Evolutionary conservation across 768 basidiomycete species (phyloP), one percentile per base, ranked within the genome.

Genomic region (Hypholoma sublateritium): DNA sequence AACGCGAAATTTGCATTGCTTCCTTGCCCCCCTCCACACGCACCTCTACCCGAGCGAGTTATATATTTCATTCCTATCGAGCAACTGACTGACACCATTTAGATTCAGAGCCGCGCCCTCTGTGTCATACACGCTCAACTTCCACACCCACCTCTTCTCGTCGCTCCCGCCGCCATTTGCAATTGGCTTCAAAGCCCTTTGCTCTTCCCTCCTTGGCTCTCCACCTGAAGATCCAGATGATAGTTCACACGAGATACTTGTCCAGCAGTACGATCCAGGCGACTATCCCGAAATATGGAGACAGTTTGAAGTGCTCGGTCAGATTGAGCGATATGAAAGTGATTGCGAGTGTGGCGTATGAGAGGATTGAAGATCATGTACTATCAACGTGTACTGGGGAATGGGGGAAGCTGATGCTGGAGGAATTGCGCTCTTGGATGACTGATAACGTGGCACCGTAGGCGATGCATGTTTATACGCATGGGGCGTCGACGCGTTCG

Each of bases 321-420:
- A 95, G 8, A 77, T 91, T 24, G 89, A 92, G 59, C 86, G 92
- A 25, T 93, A 89, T 66, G 93, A 95, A 65, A 82, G 85, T 6
- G 56, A 84, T 98, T 25, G 85, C 90, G 17, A 86, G 85, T 49
- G 88, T 95, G 3, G 91, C 92, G 25, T 93, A 94, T 60, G 89
- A 91, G 65, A 84, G 86, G 62, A 95, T 99, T 59, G 92, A 95
- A 66, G 68, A 74, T 4, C 80, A 91, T 56, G 88, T 97, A 0
- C 54, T 80, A 55, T 77, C 78, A 57, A 83, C 81, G 2, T 93
- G 89, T 65, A 72, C 81, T 9, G 84, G 80, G 2, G 80, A 83
- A 62, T 96, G 91, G 91, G 80, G 79, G 35, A 80, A 76, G 49
- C 81, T 83, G 6, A 79, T 88, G 77, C 66, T 95, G 56, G 76